These are phyloP conservation scores for Diaporthe capsici DNA, from an alignment of 2,329 filamentous ascomycete genomes.

Conservation along the genomic window DNA sequence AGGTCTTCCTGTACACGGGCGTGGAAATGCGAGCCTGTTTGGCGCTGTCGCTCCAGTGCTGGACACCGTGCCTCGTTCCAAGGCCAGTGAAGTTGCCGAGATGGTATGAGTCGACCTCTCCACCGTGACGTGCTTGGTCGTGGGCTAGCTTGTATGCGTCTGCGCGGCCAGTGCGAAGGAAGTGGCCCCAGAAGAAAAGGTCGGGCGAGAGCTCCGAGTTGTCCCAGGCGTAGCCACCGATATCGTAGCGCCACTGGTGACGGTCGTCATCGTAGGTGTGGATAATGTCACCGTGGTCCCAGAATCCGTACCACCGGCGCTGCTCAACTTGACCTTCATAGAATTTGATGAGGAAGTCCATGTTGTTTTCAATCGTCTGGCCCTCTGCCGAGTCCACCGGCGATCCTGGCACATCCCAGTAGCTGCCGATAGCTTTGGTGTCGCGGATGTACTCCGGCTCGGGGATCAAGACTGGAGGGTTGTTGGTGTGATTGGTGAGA, in stretches of 20 bases:
- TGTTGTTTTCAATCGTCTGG: slow-evolving; percentile 62
- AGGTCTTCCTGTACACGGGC: slow-evolving; percentile 69
- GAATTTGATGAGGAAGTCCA: slow-evolving; percentile 69
- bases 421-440: slow-evolving; percentile 68
- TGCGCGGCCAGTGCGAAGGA: slow-evolving; percentile 69
- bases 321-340: slow-evolving; percentile 70
- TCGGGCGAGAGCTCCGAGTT: slow-evolving; percentile 75
- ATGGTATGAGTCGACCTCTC: slow-evolving; percentile 75
- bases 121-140: slow-evolving; percentile 69
- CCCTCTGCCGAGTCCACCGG: slow-evolving; percentile 50
- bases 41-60: slow-evolving; percentile 72
- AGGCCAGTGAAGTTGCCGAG: slow-evolving; percentile 70
- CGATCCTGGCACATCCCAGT: slow-evolving; percentile 60
- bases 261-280: slow-evolving; percentile 73
- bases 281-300: slow-evolving; percentile 74
- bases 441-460: slow-evolving; percentile 63
- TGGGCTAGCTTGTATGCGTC: slow-evolving; percentile 73
- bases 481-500: slow-evolving; percentile 61
- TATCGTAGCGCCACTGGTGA: slow-evolving; percentile 73
- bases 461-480: slow-evolving; percentile 66
- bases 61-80: slow-evolving; percentile 73
- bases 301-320: slow-evolving; percentile 74
- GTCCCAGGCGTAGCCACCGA: slow-evolving; percentile 76
- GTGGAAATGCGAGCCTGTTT: slow-evolving; percentile 75
- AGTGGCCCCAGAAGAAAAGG: slow-evolving; percentile 74